phyloP scores from a whole-genome alignment of 1,139 yeast genomes.

The Yamadazyma membranifaciens region DNA sequence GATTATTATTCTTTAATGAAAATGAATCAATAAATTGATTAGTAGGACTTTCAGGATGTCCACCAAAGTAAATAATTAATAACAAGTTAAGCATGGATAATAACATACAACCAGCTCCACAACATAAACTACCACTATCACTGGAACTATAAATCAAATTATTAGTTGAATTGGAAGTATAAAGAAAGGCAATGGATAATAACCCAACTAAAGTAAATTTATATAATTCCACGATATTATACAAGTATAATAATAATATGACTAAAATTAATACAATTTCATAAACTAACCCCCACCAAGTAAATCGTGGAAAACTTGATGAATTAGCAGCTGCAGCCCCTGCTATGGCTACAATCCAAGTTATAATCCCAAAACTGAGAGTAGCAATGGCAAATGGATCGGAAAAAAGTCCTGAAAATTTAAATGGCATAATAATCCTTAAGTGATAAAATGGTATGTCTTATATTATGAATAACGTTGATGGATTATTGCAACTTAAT shows the following conservation, averaged over 20 bases:
- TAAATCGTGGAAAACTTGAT: slow-evolving; percentile 65
- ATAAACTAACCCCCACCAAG: slow-evolving; percentile 98
- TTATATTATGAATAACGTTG: neutral
- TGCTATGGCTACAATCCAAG: slow-evolving; percentile 85
- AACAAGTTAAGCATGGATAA: slow-evolving; percentile 73
- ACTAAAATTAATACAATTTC: slow-evolving; percentile 60
- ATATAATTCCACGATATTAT: slow-evolving; percentile 70
- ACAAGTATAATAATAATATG: slow-evolving; percentile 60
- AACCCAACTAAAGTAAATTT: slow-evolving; percentile 59
- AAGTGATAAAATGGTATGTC: neutral
- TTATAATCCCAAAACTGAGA: slow-evolving; percentile 55
- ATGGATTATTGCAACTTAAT: neutral
- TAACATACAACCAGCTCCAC: slow-evolving; percentile 89
- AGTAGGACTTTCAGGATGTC: slow-evolving; percentile 75
- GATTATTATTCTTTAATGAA: slow-evolving; percentile 35
- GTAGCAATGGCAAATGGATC: slow-evolving; percentile 76
- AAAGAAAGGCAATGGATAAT: slow-evolving; percentile 67
- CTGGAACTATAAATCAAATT: slow-evolving; percentile 67
- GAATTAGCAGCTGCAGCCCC: slow-evolving; percentile 72
- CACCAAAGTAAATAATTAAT: slow-evolving; percentile 87
- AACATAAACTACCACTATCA: slow-evolving; percentile 69
- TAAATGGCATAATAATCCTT: slow-evolving; percentile 35
- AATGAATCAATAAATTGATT: slow-evolving; percentile 85
- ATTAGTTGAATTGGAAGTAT: slow-evolving; percentile 81
- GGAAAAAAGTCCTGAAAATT: slow-evolving; percentile 52